Evolutionary conservation across 495 filamentous ascomycete species (phyloP).

Genomic region (Aspergillus egyptiacus): DNA sequence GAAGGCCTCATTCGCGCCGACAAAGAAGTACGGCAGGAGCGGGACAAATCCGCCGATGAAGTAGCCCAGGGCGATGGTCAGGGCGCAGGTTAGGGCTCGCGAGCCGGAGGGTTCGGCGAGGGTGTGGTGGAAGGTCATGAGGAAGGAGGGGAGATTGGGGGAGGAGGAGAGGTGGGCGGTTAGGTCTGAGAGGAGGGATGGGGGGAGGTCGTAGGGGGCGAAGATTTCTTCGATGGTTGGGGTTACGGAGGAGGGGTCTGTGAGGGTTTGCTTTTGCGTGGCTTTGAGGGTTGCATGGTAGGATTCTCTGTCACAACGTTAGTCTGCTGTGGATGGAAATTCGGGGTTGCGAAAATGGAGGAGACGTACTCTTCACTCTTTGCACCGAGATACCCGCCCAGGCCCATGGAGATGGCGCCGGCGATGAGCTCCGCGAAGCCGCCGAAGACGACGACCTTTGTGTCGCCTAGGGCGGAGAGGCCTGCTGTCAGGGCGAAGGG

Average conservation of each 20-base stretch:
- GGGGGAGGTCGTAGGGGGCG: constrained; percentile 48
- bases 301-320: constrained; percentile 40
- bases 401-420: constrained; percentile 54
- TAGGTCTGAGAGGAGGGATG: constrained; percentile 38
- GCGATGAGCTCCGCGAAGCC: constrained; percentile 54
- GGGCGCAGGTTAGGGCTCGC: constrained; percentile 52
- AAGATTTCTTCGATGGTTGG: constrained; percentile 47
- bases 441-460: constrained; percentile 52
- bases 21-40: constrained; percentile 72
- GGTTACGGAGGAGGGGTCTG: constrained; percentile 31
- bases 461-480: constrained; percentile 48
- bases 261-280: constrained; percentile 37
- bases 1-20: constrained; percentile 48
- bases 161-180: constrained; percentile 43
- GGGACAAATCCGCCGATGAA: constrained; percentile 69
- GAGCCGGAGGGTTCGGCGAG: constrained; percentile 45
- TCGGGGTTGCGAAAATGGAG: neutral
- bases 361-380: constrained; percentile 57
- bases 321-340: neutral
- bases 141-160: constrained; percentile 46
- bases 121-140: constrained; percentile 55
- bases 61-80: constrained; percentile 66
- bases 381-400: constrained; percentile 60
- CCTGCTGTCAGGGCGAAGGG: constrained; percentile 56
- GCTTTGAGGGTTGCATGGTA: constrained; percentile 46